phyloP scores from a whole-genome alignment of 1,284 basidiomycete genomes.

The Ganoderma lucidum region DNA sequence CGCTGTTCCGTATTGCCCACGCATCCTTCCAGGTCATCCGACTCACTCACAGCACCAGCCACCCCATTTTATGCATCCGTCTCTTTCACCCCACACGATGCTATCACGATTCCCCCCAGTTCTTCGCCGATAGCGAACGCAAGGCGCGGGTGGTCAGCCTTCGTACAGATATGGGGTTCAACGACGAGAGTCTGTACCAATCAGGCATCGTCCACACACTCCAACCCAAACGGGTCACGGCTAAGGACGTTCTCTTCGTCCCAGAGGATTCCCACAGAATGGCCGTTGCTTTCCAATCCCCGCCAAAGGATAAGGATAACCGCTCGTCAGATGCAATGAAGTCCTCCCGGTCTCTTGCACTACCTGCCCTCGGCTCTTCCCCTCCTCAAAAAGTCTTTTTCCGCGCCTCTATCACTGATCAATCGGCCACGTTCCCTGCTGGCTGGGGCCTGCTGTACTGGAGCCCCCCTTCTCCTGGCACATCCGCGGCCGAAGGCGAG shows the following conservation, averaged over 20 bases:
- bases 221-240: background rate
- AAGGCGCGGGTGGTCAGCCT: background rate
- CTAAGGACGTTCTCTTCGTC: background rate
- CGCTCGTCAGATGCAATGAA: background rate
- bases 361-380: background rate
- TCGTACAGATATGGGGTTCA: background rate
- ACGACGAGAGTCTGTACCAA: background rate
- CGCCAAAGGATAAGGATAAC: background rate
- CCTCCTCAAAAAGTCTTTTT: background rate
- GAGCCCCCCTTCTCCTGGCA: background rate
- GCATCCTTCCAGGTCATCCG: background rate
- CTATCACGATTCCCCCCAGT: background rate
- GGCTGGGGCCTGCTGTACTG: constrained; percentile 3
- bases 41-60: background rate
- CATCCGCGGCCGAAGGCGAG: background rate
- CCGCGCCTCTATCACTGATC: constrained; percentile 1
- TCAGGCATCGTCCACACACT: constrained; percentile 7
- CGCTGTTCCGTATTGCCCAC: background rate
- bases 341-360: background rate
- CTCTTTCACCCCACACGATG: background rate
- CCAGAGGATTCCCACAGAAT: constrained; percentile 1
- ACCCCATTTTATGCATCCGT: background rate
- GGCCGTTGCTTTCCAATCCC: background rate
- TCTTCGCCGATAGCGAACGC: background rate
- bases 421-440: background rate